Evolutionary conservation across 2,329 filamentous ascomycete species (phyloP).

Genomic region (Aspergillus sp.): DNA sequence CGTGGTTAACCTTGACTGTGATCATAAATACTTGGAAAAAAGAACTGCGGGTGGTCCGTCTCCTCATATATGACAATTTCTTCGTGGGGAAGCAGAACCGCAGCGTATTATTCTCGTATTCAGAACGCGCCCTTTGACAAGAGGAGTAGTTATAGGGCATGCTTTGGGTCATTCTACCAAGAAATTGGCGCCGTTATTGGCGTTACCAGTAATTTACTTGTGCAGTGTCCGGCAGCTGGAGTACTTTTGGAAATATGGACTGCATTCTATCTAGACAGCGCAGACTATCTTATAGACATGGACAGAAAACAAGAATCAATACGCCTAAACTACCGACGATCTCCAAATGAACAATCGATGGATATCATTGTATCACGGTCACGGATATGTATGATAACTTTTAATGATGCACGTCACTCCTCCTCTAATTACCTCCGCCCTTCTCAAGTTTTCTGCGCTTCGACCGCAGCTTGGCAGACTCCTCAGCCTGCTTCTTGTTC

Average conservation of each 20-base stretch:
- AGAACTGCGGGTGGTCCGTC: neutral
- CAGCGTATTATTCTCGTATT: neutral
- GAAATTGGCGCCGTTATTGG: neutral
- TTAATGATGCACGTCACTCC: conserved; percentile 17
- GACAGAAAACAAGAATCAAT: conserved; percentile 15
- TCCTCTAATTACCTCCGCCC: conserved; percentile 34
- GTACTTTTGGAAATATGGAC: conserved; percentile 4
- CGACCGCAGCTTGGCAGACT: conserved; percentile 81
- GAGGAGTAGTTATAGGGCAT: neutral
- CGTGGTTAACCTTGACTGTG: neutral
- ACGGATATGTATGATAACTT: conserved; percentile 24
- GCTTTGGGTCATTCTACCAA: neutral
- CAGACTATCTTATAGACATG: conserved; percentile 17
- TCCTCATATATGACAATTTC: neutral
- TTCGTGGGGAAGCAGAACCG: neutral
- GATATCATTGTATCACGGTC: conserved; percentile 31
- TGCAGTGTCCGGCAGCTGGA: neutral
- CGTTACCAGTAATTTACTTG: neutral
- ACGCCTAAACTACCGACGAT: conserved; percentile 24
- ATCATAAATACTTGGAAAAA: neutral
- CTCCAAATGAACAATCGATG: conserved; percentile 25
- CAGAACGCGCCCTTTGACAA: neutral
- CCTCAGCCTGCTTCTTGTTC: conserved; percentile 89
- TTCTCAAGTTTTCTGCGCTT: conserved; percentile 93
- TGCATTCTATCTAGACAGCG: conserved; percentile 16